Evolutionary conservation across 208 protist genomes (phyloP).

Genomic region (Chromosphaera perkinsii): DNA sequence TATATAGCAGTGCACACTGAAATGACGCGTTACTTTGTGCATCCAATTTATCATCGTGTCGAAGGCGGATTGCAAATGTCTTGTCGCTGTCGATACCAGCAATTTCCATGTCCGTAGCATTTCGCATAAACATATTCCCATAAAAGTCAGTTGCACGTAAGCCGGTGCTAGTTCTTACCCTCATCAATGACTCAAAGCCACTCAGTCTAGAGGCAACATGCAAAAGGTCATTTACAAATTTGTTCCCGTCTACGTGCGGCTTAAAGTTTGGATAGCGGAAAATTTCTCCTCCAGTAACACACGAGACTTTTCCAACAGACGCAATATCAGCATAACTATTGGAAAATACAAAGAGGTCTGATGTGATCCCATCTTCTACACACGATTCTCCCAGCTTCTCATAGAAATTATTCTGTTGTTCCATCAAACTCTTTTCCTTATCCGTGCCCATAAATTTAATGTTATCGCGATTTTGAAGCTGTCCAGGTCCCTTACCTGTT

Average conservation of each 20-base stretch:
- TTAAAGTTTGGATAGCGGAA: constrained; percentile 51
- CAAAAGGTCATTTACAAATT: constrained; percentile 7
- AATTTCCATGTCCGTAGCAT: constrained; percentile 14
- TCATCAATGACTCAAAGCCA: constrained; percentile 44
- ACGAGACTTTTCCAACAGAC: constrained; percentile 55
- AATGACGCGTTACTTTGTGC: constrained; percentile 68
- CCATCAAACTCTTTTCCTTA: constrained; percentile 17
- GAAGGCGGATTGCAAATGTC: constrained; percentile 64
- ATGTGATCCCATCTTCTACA: constrained; percentile 66
- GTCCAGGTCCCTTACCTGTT: constrained; percentile 38
- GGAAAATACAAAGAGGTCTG: constrained; percentile 77
- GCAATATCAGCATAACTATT: constrained; percentile 71
- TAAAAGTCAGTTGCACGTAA: constrained; percentile 6
- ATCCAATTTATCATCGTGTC: constrained; percentile 66
- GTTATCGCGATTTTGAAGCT: constrained; percentile 67
- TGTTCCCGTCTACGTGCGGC: constrained; percentile 58
- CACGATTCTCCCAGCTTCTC: not conserved
- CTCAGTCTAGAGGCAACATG: not conserved
- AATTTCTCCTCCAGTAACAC: constrained; percentile 3
- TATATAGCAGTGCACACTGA: constrained; percentile 83
- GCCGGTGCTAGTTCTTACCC: constrained; percentile 12
- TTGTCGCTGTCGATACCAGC: constrained; percentile 47
- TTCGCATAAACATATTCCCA: constrained; percentile 24
- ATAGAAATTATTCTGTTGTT: not conserved
- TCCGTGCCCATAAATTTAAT: constrained; percentile 72